A percentile compares a stretch with the other conserved stretches of the same genome.
These are phyloP conservation scores for Gynochthodes officinalis DNA, from an alignment of 257 asterid species.

Conservation along the genomic window DNA sequence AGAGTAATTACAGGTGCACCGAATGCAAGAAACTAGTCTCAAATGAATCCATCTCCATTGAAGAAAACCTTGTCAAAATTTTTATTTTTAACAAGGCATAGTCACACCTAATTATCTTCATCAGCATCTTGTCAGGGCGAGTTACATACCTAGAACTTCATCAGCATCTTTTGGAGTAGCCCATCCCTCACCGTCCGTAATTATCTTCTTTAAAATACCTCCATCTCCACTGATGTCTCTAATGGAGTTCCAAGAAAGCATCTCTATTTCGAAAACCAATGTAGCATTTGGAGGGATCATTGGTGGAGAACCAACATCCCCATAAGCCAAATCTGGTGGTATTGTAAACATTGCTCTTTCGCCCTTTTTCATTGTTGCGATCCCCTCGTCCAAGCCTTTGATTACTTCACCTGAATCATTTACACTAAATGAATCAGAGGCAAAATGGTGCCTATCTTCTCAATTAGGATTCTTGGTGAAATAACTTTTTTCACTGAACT, in stretches of 20 bases:
- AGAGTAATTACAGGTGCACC: not conserved
- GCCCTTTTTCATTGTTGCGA: conserved; percentile 59
- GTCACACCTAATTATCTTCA: not conserved
- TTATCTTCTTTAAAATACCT: conserved; percentile 53
- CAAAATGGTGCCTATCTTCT: not conserved
- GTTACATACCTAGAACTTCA: conserved; percentile 50
- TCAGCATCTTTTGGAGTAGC: conserved; percentile 58
- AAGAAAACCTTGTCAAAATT: too few species aligned
- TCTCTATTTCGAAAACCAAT: conserved; percentile 48
- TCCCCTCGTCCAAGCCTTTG: conserved; percentile 65
- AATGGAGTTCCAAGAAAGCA: conserved; percentile 52
- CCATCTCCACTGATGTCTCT: conserved; percentile 61
- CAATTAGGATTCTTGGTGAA: not conserved
- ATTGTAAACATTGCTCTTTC: conserved; percentile 55
- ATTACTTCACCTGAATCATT: conserved; percentile 52
- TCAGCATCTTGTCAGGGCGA: not conserved
- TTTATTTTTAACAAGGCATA: not conserved
- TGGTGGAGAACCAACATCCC: conserved; percentile 53
- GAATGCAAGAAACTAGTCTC: not conserved
- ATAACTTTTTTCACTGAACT: too few species aligned
- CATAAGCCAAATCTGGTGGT: conserved; percentile 57
- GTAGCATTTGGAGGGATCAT: conserved; percentile 60
- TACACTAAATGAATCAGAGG: not conserved
- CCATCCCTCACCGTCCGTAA: conserved; percentile 63
- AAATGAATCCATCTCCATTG: too few species aligned